A percentile compares a stretch with the other conserved stretches of the same genome.
Conservation (phyloP, 2,329 filamentous ascomycete genomes). For the Xylariaceae sp. region DNA sequence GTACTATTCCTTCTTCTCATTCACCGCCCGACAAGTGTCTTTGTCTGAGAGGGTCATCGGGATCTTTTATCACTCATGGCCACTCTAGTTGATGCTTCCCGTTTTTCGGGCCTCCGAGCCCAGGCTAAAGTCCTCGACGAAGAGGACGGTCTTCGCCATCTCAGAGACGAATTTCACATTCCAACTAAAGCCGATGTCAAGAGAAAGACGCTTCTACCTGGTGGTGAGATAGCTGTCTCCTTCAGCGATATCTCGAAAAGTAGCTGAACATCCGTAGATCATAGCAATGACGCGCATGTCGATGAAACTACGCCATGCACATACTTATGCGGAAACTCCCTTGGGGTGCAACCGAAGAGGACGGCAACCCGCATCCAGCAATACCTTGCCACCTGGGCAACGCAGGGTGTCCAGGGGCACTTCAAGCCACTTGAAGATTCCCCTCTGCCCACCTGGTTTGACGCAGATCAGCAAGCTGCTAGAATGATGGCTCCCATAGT, state of each 20-base stretch:
- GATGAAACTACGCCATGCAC: slow-evolving; percentile 51
- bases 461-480: slow-evolving; percentile 73
- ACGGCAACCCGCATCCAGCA: slow-evolving; percentile 70
- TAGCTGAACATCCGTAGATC: slow-evolving; percentile 38
- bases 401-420: slow-evolving; percentile 78
- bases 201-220: slow-evolving; percentile 37
- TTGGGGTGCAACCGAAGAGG: slow-evolving; percentile 74
- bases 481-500: slow-evolving; percentile 73
- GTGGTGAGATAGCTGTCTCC: slow-evolving; percentile 35
- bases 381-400: slow-evolving; percentile 77
- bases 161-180: slow-evolving; percentile 42
- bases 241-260: slow-evolving; percentile 20
- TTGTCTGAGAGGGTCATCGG: background rate
- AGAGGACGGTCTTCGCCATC: slow-evolving; percentile 38
- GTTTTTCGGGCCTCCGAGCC: slow-evolving; percentile 36
- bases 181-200: slow-evolving; percentile 41
- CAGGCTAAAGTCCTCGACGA: slow-evolving; percentile 40
- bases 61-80: slow-evolving; percentile 31
- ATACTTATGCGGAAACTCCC: slow-evolving; percentile 81
- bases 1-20: slow-evolving; percentile 4
- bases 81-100: slow-evolving; percentile 29
- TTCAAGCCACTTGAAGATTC: slow-evolving; percentile 71
- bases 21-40: slow-evolving; percentile 8
- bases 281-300: slow-evolving; percentile 33
- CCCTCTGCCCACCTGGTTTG: slow-evolving; percentile 67